Conservation (phyloP, 129 eudicot species). For the Ambrosia artemisiifolia region DNA sequence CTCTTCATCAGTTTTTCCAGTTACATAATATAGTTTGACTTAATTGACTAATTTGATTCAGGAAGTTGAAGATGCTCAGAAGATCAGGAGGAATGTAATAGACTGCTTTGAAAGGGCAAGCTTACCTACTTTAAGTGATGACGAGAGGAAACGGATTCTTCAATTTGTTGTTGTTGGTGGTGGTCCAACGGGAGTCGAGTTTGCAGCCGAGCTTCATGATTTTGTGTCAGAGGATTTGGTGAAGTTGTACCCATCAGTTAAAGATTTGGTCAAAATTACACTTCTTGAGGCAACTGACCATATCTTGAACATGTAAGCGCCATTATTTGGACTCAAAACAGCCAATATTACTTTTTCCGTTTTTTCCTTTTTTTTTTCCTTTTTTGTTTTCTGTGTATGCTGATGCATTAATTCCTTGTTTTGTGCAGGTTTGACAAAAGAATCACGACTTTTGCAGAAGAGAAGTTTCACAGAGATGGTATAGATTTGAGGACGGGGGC, state of each 20-base stretch:
- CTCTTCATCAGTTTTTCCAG: background rate
- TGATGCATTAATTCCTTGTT: constrained; percentile 1
- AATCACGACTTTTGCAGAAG: constrained; percentile 81
- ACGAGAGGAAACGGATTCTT: constrained; percentile 68
- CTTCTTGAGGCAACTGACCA: constrained; percentile 89
- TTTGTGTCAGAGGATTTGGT: constrained; percentile 75
- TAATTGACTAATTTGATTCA: constrained; percentile 28
- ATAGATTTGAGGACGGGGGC: constrained; percentile 76
- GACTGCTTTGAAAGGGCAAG: constrained; percentile 86
- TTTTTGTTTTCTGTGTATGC: background rate
- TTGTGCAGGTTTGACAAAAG: constrained; percentile 87
- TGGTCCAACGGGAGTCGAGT: constrained; percentile 94
- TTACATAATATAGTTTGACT: background rate
- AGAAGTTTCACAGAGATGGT: constrained; percentile 80
- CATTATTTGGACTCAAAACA: background rate
- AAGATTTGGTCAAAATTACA: constrained; percentile 68
- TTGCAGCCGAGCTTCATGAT: constrained; percentile 93
- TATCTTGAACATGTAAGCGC: constrained; percentile 70
- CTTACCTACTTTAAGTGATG: constrained; percentile 68
- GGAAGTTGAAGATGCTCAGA: constrained; percentile 97
- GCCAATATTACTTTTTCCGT: background rate
- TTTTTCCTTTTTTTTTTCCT: background rate
- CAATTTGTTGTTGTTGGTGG: constrained; percentile 93
- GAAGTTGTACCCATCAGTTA: constrained; percentile 66
- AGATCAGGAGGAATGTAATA: constrained; percentile 66